These are phyloP conservation scores for Coemansia sp. DNA, from an alignment of 192 early-diverging fungal species.

Conservation along the genomic window DNA sequence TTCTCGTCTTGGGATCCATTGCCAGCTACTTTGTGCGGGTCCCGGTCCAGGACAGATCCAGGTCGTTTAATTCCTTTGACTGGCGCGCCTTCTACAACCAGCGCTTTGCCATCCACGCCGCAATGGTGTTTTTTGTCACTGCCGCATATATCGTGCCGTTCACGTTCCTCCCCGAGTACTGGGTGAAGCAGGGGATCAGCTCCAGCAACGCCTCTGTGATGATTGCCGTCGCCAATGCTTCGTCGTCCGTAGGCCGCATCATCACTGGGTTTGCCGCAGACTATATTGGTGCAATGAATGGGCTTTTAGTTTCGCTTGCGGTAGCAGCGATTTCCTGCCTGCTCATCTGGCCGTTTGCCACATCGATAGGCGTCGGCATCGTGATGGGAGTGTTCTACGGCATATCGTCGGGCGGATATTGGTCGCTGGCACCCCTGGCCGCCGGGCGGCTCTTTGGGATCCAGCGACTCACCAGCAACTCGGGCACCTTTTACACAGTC, in stretches of 20 bases:
- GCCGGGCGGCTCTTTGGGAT: conserved; percentile 39
- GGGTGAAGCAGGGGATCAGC: conserved; percentile 28
- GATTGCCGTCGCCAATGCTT: conserved; percentile 40
- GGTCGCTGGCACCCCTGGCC: conserved; percentile 35
- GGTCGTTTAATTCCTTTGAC: conserved; percentile 24
- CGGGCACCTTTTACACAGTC: conserved; percentile 36
- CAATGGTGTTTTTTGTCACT: conserved; percentile 39
- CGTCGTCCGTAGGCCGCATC: conserved; percentile 36
- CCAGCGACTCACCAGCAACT: conserved; percentile 30
- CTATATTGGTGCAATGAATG: conserved; percentile 36
- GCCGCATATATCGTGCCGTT: conserved; percentile 44
- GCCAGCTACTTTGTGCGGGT: conserved; percentile 30
- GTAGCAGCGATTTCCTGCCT: conserved; percentile 17
- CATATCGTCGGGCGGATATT: conserved; percentile 32
- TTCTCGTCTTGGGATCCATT: conserved; percentile 37
- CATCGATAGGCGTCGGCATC: conserved; percentile 21
- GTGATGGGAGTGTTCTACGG: conserved; percentile 35
- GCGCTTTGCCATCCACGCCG: conserved; percentile 28
- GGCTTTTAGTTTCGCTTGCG: conserved; percentile 15
- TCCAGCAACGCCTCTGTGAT: conserved; percentile 29
- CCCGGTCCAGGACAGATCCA: conserved; percentile 15
- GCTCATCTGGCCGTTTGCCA: conserved; percentile 41
- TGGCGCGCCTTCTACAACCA: conserved; percentile 31
- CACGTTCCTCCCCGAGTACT: conserved; percentile 34
- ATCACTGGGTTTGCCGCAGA: conserved; percentile 27